Base-by-base conservation (phyloP, 2,329 filamentous ascomycete species). In the Colletotrichum camelliae region DNA sequence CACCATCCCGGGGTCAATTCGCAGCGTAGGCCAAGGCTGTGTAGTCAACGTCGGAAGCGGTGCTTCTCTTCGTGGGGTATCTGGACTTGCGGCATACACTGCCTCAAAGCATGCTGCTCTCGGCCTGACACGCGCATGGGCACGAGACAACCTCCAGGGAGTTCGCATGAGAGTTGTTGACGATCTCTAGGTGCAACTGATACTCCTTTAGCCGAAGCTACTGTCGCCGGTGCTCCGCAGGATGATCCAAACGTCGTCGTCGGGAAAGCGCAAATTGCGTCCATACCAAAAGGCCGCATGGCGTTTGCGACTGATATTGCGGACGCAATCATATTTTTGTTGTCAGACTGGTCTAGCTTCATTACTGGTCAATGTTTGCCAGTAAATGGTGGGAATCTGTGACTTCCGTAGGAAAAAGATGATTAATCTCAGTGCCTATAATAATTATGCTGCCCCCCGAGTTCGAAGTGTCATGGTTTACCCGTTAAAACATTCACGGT, bases 331-430 rank as follows among this genome's bases (percentile, higher is more conserved):
- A 35, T 48, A 9, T 65, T 65, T 39, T 13, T 65, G 16, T 6
- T 65, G 31, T 65, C 62, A 65, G 62, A 65, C 62, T 65, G 62
- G 62, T 65, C 62, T 18, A 29, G 29, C 24, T 48, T 65, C 33
- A 65, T 48, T 35, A 65, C 62, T 21, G 62, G 62, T 9, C 62
- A 65, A 16, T 35, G 39, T 48, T 48, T 48, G 39, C 39, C 39
- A 48, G 39, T 48, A 2, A 48, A 48, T 48, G 39, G 39, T 7
- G 39, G 39, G 5, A 48, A 48, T 12, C 9, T 48, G 18, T 48
- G 18, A 48, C 0, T 48, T 0, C 0, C 1, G 18, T n/a, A 48
- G 39, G 0, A 48, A n/a, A 48, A 2, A 1, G 1, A 18, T 0
- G 12, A 48, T n/a, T 9, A n/a, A 48, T n/a, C 9, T 13, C n/a